These are phyloP conservation scores for Ensete ventricosum DNA, from an alignment of 176 grass and related monocot species.

Conservation along the genomic window DNA sequence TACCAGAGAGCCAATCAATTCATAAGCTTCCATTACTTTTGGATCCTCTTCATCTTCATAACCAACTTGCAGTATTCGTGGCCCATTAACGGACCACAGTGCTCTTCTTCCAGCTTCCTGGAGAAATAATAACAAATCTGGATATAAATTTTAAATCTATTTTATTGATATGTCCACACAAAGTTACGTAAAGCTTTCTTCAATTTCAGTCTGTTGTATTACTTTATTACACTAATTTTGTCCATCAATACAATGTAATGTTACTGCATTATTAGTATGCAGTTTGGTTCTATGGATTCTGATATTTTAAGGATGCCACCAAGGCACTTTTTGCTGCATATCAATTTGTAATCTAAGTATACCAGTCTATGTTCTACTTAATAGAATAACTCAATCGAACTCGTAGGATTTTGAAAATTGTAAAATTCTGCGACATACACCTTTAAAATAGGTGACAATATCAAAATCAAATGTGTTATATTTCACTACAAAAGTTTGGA, in stretches of 20 bases:
- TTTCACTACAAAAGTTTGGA: neutral
- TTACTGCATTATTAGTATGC: neutral
- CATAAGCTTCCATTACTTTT: slow-evolving; percentile 93
- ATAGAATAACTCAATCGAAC: neutral
- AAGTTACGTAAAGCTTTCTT: neutral
- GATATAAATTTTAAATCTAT: neutral
- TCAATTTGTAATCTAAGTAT: neutral
- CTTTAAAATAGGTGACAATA: neutral
- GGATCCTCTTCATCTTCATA: slow-evolving; percentile 87
- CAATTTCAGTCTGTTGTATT: neutral
- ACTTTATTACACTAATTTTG: neutral
- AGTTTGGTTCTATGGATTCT: neutral
- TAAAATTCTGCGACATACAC: neutral
- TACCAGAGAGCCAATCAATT: slow-evolving; percentile 96
- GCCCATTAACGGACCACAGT: slow-evolving; percentile 84
- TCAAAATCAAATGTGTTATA: neutral
- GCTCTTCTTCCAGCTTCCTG: slow-evolving; percentile 73
- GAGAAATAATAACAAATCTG: slow-evolving; percentile 7
- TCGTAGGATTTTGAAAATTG: neutral
- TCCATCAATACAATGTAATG: neutral
- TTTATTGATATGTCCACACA: neutral
- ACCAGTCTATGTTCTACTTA: neutral
- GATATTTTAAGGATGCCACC: neutral
- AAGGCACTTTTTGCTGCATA: neutral
- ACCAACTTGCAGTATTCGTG: slow-evolving; percentile 74